Conservation (phyloP, 2,329 filamentous ascomycete genomes). For the Xylariaceae sp. region DNA sequence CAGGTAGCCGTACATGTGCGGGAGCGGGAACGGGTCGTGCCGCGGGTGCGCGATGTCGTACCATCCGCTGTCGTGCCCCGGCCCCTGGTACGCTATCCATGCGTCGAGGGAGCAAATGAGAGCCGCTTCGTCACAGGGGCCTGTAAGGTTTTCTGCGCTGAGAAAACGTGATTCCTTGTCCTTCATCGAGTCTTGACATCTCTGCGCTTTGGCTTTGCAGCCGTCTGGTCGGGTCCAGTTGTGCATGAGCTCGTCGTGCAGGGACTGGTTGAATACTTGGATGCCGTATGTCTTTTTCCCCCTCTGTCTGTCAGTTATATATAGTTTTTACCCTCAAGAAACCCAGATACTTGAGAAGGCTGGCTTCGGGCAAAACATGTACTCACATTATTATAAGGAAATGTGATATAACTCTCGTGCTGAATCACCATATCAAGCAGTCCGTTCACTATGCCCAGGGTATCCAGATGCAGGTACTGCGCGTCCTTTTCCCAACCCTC, state of each 20-base stretch:
- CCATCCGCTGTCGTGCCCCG: conserved; percentile 42
- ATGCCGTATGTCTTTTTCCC: conserved; percentile 37
- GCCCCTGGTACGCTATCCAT: conserved; percentile 21
- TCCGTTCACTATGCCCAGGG: too few relatives aligned
- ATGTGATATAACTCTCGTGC: too few relatives aligned
- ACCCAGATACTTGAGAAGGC: too few relatives aligned
- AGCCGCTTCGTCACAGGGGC: conserved; percentile 22
- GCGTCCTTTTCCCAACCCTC: conserved; percentile 41
- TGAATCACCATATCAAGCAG: too few relatives aligned
- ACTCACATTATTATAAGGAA: too few relatives aligned
- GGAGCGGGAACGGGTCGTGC: conserved; percentile 47
- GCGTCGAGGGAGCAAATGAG: conserved; percentile 23
- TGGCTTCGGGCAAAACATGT: too few relatives aligned
- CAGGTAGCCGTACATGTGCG: conserved; percentile 50
- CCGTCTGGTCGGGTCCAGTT: conserved; percentile 35
- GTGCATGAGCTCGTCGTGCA: conserved; percentile 28
- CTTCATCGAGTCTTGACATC: conserved; percentile 42
- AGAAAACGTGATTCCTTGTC: conserved; percentile 43
- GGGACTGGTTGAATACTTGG: conserved; percentile 26
- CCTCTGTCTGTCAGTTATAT: too few relatives aligned
- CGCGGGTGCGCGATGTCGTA: conserved; percentile 51
- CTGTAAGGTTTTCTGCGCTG: conserved; percentile 40
- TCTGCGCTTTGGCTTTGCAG: conserved; percentile 45
- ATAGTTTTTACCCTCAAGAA: too few relatives aligned
- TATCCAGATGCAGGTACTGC: conserved; percentile 39